Percentiles rank a stretch among this genome's conserved stretches.
Evolutionary conservation across 176 grass and related monocot species (phyloP).

Genomic region (Oryza glaberrima): DNA sequence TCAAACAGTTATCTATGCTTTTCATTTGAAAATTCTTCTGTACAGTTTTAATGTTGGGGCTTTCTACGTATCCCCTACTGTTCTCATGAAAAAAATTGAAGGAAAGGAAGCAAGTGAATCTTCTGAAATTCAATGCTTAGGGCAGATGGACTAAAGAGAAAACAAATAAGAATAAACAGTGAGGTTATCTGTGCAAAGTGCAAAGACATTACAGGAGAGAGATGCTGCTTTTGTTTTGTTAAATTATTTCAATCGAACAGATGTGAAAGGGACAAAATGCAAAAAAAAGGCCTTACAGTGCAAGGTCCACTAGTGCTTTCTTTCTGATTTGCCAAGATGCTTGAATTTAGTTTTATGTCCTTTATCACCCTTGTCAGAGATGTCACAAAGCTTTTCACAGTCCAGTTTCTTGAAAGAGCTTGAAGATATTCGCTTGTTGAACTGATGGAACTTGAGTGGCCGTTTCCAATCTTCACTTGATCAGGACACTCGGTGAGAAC

Average conservation of each 20-base stretch:
- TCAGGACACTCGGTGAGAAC: conserved; percentile 87
- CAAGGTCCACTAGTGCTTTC: conserved; percentile 80
- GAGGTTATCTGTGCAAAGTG: conserved; percentile 5
- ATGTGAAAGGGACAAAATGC: conserved; percentile 6
- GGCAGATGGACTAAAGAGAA: conserved; percentile 17
- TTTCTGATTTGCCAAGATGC: conserved; percentile 77
- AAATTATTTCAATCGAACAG: conserved; percentile 32
- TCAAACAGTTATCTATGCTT: background rate
- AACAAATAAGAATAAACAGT: background rate
- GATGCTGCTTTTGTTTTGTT: conserved; percentile 27
- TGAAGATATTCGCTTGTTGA: conserved; percentile 75
- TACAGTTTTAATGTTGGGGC: background rate
- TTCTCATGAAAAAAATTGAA: background rate
- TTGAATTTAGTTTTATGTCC: conserved; percentile 77
- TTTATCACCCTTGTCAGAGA: conserved; percentile 78
- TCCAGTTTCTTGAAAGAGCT: conserved; percentile 91
- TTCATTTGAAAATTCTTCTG: background rate
- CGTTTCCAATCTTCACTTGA: conserved; percentile 71
- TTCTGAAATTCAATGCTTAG: background rate
- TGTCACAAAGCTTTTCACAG: conserved; percentile 66
- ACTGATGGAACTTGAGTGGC: conserved; percentile 62
- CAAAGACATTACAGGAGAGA: conserved; percentile 22
- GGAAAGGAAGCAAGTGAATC: background rate
- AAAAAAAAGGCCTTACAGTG: conserved; percentile 62
- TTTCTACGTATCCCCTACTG: background rate